Conservation (phyloP, 352 stramenopile species). For the Elongisporangium prolatum region DNA sequence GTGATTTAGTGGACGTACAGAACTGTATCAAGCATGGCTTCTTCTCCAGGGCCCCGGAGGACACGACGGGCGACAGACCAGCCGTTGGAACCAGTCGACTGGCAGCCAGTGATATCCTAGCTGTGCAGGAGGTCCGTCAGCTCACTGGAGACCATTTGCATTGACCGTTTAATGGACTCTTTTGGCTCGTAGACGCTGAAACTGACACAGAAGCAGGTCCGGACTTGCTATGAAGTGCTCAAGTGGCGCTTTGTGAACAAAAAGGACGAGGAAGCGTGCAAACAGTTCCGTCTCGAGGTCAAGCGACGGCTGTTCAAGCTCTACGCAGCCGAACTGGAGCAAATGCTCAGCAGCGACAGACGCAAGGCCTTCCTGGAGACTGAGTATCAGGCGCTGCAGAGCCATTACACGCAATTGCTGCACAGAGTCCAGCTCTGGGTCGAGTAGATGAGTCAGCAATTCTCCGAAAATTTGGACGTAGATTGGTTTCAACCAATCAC, state of each 20-base stretch:
- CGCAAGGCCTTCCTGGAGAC: slow-evolving; percentile 75
- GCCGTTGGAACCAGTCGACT: slow-evolving; percentile 35
- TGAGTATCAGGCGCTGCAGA: slow-evolving; percentile 49
- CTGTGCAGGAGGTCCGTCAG: slow-evolving; percentile 50
- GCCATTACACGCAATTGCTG: slow-evolving; percentile 46
- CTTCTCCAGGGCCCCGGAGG: slow-evolving; percentile 42
- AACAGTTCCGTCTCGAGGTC: slow-evolving; percentile 72
- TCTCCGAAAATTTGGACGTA: slow-evolving; percentile 16
- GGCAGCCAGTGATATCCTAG: slow-evolving; percentile 41
- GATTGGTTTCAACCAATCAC: slow-evolving; percentile 11
- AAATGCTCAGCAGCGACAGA: slow-evolving; percentile 56
- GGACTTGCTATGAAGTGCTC: slow-evolving; percentile 74
- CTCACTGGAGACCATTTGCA: no score
- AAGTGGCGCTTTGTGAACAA: slow-evolving; percentile 57
- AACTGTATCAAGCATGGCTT: slow-evolving; percentile 53
- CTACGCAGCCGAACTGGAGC: slow-evolving; percentile 68
- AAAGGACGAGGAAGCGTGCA: slow-evolving; percentile 43
- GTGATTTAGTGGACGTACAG: slow-evolving; percentile 66
- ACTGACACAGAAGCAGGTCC: slow-evolving; percentile 71
- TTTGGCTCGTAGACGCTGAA: slow-evolving; percentile 45
- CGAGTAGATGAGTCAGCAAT: not conserved
- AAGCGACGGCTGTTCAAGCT: slow-evolving; percentile 76
- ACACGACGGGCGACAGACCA: slow-evolving; percentile 12
- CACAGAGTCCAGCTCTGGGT: not conserved
- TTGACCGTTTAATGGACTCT: not conserved